A percentile compares a stretch with the other conserved stretches of the same genome.
Conservation (phyloP, 2,329 filamentous ascomycete species). For the Cryphonectria radicalis region DNA sequence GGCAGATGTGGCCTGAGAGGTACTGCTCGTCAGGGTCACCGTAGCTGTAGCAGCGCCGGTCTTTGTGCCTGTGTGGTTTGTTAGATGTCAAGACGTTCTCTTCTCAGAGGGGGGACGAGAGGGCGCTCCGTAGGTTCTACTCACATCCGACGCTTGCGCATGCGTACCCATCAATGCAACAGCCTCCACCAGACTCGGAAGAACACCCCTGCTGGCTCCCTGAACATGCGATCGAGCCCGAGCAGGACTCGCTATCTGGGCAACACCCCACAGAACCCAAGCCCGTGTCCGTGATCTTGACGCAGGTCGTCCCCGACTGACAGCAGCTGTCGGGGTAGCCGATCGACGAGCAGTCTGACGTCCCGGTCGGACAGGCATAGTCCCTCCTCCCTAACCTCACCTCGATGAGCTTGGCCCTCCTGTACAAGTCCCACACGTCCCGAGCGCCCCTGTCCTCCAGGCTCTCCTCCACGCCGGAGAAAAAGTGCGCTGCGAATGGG, state of each 20-base stretch:
- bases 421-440: constrained; percentile 39
- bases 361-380: constrained; percentile 69
- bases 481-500: constrained; percentile 56
- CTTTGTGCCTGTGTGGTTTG: constrained; percentile 39
- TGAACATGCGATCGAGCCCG: constrained; percentile 66
- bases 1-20: constrained; percentile 38
- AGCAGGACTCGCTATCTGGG: constrained; percentile 66
- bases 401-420: constrained; percentile 52
- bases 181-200: constrained; percentile 70
- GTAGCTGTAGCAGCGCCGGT: constrained; percentile 35
- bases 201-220: constrained; percentile 67
- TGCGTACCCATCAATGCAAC: constrained; percentile 73
- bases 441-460: background rate
- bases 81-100: background rate
- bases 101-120: background rate
- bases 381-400: constrained; percentile 58
- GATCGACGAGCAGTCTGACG: constrained; percentile 66
- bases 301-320: constrained; percentile 66
- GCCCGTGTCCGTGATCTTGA: constrained; percentile 63
- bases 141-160: constrained; percentile 74
- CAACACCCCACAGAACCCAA: constrained; percentile 77
- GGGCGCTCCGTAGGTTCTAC: constrained; percentile 36
- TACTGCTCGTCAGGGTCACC: constrained; percentile 36
- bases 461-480: constrained; percentile 28
- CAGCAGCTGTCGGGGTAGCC: constrained; percentile 76